Evolutionary conservation across 2,329 filamentous ascomycete genomes (phyloP), one percentile per base, ranked within the genome.

Genomic region (Trichoderma oligosporum): DNA sequence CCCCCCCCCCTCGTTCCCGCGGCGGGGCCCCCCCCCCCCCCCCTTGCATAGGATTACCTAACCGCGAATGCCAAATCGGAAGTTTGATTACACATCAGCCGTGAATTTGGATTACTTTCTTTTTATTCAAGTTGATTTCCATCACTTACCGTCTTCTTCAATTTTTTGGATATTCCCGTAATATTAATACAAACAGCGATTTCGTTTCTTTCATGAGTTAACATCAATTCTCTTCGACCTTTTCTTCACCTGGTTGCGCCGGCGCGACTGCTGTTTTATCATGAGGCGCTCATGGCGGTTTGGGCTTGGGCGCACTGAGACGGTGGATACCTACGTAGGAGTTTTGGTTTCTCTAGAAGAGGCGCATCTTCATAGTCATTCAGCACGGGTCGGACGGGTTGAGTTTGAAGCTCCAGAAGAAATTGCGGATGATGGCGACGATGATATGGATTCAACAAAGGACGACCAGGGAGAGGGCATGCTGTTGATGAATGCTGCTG

Each of bases 351-450:
- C 81, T 20, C 73, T 84, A 1, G 77, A 80, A 16, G 74, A 83
- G 62, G 81, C 81, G 0, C 80, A 83, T 67, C 72, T 79, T 42
- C 77, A 83, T 67, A 82, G 79, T 64, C 76, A 82, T 62, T 77
- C 78, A 12, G 77, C 78, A 16, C 73, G 79, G 53, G 72, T 70
- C 8, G 77, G 79, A 6, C 70, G 68, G 39, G 69, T 71, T 53
- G 75, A 77, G 60, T 77, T 76, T 57, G 76, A 79, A 58, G 70
- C 73, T 48, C 66, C 63, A 14, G 62, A 66, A 22, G 60, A 60
- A 6, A 46, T 22, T 27, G 39, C 22, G 14, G 71, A 71, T 11
- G 72, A 73, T 3, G 73, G 72, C 4, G 71, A 74, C 31, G 70
- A 73, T 52, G 74, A 75, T 4, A 70, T 70, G 38, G 73, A 75